phyloP scores from a whole-genome alignment of 768 basidiomycete species.

The Trametopsis cervina region DNA sequence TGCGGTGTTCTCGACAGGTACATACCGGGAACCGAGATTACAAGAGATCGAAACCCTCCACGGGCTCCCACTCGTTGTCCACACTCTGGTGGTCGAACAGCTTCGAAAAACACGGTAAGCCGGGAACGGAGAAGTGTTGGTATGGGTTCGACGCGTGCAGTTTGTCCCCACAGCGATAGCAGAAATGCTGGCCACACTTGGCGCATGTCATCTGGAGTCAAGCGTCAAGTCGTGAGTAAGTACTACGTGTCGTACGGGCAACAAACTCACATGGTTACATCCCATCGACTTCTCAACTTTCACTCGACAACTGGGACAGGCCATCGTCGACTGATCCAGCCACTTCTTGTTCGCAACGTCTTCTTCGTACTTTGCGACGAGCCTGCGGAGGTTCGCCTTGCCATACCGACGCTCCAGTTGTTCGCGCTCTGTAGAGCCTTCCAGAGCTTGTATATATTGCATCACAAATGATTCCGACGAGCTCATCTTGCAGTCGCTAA shows the following conservation, averaged over 20 bases:
- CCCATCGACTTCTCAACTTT: slow-evolving; percentile 72
- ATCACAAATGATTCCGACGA: slow-evolving; percentile 56
- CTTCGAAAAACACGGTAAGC: slow-evolving; percentile 50
- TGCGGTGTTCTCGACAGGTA: background rate
- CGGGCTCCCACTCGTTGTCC: slow-evolving; percentile 41
- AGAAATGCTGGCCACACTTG: slow-evolving; percentile 75
- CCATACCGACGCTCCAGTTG: slow-evolving; percentile 63
- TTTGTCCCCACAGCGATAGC: slow-evolving; percentile 67
- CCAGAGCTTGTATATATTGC: slow-evolving; percentile 56
- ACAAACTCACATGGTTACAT: slow-evolving; percentile 71
- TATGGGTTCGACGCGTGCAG: slow-evolving; percentile 51
- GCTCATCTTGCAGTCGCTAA: slow-evolving; percentile 62
- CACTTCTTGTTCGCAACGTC: slow-evolving; percentile 70
- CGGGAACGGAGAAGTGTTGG: slow-evolving; percentile 54
- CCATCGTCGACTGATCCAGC: slow-evolving; percentile 61
- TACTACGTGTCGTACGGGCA: slow-evolving; percentile 1
- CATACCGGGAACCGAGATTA: too few relatives aligned
- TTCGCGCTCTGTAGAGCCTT: slow-evolving; percentile 41
- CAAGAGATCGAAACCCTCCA: slow-evolving; percentile 32
- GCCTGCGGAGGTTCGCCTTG: slow-evolving; percentile 45
- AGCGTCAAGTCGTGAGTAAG: slow-evolving; percentile 9
- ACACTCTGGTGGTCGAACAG: slow-evolving; percentile 50
- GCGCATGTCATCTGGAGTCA: slow-evolving; percentile 64
- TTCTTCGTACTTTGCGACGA: slow-evolving; percentile 62
- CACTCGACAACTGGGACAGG: slow-evolving; percentile 67